These are phyloP conservation scores for Durotheca rogersii DNA, from an alignment of 495 filamentous ascomycete genomes.

Conservation along the genomic window DNA sequence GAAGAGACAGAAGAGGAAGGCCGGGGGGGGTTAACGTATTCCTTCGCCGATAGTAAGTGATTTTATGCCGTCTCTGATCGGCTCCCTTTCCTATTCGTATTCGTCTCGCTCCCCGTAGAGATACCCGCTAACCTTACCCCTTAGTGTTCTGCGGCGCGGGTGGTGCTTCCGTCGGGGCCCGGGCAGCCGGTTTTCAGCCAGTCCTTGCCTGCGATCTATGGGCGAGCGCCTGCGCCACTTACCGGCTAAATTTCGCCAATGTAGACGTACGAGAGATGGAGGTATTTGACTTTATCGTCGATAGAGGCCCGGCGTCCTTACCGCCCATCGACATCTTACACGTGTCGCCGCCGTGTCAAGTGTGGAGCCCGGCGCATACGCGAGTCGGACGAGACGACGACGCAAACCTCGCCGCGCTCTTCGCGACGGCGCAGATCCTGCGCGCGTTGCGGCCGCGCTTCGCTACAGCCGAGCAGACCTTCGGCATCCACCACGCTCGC, in stretches of 20 bases:
- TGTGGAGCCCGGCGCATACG: slow-evolving; percentile 74
- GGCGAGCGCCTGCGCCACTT: slow-evolving; percentile 52
- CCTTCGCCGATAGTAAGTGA: slow-evolving; percentile 55
- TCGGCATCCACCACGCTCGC: slow-evolving; percentile 54
- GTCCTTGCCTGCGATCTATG: slow-evolving; percentile 63
- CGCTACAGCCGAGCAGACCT: slow-evolving; percentile 80
- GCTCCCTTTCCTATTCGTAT: background rate
- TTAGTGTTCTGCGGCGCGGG: slow-evolving; percentile 67
- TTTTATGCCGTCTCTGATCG: no score
- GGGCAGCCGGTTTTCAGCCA: slow-evolving; percentile 55
- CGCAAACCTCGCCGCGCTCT: slow-evolving; percentile 65
- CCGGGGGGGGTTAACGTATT: slow-evolving; percentile 45
- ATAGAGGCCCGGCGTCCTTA: background rate
- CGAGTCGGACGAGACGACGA: slow-evolving; percentile 63
- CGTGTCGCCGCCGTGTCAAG: slow-evolving; percentile 77
- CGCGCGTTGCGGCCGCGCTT: slow-evolving; percentile 60
- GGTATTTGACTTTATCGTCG: slow-evolving; percentile 45
- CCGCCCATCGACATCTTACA: slow-evolving; percentile 66
- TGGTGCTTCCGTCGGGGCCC: slow-evolving; percentile 67
- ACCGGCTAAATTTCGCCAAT: slow-evolving; percentile 58
- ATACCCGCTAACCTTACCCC: background rate
- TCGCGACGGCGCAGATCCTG: slow-evolving; percentile 58
- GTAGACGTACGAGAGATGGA: slow-evolving; percentile 42
- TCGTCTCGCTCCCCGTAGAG: background rate
- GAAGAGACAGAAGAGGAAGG: background rate